phyloP scores from a whole-genome alignment of 2,329 filamentous ascomycete species.

The Curvularia lunata region DNA sequence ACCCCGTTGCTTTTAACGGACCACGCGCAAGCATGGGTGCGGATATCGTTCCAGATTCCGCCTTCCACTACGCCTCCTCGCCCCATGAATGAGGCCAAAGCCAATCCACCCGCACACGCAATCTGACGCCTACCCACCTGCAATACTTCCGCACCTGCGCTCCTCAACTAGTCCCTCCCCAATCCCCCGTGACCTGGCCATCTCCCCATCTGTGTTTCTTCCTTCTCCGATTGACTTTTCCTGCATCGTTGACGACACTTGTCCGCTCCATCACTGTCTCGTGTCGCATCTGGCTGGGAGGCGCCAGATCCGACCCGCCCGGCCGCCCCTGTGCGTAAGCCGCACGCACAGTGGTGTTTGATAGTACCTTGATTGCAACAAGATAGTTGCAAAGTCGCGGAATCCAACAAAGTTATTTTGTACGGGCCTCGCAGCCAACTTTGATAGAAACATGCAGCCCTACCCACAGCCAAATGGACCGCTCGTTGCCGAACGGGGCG shows the following conservation, averaged over 20 bases:
- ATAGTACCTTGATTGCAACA: neutral
- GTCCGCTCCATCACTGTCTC: conserved; percentile 1
- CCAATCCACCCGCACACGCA: conserved; percentile 19
- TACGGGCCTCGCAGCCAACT: neutral
- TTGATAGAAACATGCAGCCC: conserved; percentile 32
- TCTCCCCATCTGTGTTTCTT: neutral
- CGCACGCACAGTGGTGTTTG: conserved; percentile 2
- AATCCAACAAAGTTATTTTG: neutral
- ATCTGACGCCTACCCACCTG: conserved; percentile 19
- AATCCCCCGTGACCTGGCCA: conserved; percentile 7
- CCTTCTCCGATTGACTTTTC: neutral
- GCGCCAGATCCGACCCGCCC: conserved; percentile 11
- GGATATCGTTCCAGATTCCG: conserved; percentile 24
- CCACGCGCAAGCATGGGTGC: conserved; percentile 23
- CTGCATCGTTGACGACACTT: conserved; percentile 1
- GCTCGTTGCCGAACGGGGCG: conserved; percentile 27
- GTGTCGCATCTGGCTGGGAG: conserved; percentile 7
- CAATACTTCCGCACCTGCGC: conserved; percentile 13
- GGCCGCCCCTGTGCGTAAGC: conserved; percentile 2
- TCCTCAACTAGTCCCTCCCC: conserved; percentile 20
- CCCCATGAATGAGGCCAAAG: conserved; percentile 23
- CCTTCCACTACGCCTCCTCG: conserved; percentile 23
- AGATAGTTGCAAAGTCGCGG: neutral
- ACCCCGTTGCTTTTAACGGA: conserved; percentile 25
- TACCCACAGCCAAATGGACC: conserved; percentile 23